phyloP scores from a whole-genome alignment of 179 eudicot genomes.

The Beta macrorhiza region DNA sequence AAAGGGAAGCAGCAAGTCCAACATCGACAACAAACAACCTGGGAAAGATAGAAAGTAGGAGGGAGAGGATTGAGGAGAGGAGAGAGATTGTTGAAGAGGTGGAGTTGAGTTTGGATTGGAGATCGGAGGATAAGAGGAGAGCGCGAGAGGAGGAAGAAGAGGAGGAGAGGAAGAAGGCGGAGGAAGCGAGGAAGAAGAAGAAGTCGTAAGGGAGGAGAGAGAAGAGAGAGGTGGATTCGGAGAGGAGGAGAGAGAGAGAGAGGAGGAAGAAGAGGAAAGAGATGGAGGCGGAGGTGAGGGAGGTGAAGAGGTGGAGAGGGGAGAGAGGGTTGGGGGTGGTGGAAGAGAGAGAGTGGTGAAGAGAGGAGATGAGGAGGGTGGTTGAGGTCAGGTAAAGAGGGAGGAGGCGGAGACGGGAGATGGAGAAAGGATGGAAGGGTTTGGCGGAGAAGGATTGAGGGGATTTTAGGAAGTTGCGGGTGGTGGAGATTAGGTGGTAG shows the following conservation, averaged over 20 bases:
- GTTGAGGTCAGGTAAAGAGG: conserved; percentile 52
- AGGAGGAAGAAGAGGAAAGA: conserved; percentile 65
- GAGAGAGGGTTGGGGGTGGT: conserved; percentile 63
- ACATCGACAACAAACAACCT: conserved; percentile 62
- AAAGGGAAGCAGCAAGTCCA: conserved; percentile 49
- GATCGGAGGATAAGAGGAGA: conserved; percentile 48
- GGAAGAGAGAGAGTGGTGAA: conserved; percentile 52
- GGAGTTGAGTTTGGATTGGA: conserved; percentile 55
- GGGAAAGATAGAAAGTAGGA: conserved; percentile 56
- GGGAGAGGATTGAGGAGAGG: conserved; percentile 45
- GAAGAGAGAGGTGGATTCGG: conserved; percentile 51
- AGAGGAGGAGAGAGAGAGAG: conserved; percentile 46
- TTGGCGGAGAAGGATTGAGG: conserved; percentile 66
- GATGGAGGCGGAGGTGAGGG: conserved; percentile 64
- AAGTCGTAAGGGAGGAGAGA: conserved; percentile 55
- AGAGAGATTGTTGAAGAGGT: conserved; percentile 54
- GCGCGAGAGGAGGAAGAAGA: conserved; percentile 39
- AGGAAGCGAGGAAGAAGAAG: conserved; percentile 61
- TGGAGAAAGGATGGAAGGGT: conserved; percentile 65
- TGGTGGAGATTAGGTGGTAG: conserved; percentile 68
- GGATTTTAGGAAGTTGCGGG: conserved; percentile 55
- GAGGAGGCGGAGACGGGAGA: conserved; percentile 32
- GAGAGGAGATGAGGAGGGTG: conserved; percentile 43
- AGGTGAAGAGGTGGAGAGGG: conserved; percentile 69
- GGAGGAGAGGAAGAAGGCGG: conserved; percentile 58